Base-by-base conservation (phyloP, 106 monocot genomes). In the Alisma plantagoaquatica region DNA sequence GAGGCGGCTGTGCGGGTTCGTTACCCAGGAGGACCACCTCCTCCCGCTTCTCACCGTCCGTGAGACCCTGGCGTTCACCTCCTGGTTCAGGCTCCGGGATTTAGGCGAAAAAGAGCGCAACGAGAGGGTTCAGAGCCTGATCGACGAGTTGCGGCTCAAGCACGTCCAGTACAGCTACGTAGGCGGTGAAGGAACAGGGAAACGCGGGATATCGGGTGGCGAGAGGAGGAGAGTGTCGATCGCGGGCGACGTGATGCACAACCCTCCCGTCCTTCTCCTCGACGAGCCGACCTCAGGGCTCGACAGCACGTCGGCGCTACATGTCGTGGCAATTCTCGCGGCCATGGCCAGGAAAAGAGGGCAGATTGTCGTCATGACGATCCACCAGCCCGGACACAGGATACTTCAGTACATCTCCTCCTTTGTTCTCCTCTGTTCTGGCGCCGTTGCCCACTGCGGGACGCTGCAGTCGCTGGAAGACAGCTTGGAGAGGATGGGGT, bases 221-320 rank as follows among this genome's bases (percentile, higher is more conserved):
- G 96, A 96, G 41, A 46, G 88, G n/a, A 89, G 85, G 73, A 69
- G 96, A 11, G 76, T 96, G 35, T 74, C 96, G 1, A 74, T 96
- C 9, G 89, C 70, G 11, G 74, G 78, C n/a, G 96, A 96, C 29
- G 73, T 84, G 31, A 82, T 96, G 27, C 84, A 89, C 60, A 57
- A 96, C 23, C 89, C 96, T 0, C 84, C 80, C 1, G 48, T 96
- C 5, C 60, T 96, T 16, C 81, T 96, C 21, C 84, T 96, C 27
- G 96, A 96, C 43, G 96, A 96, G 66, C 96, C 96, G 11, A 96
- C 96, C 1, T 89, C 96, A 0, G 89, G 96, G 41, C 84, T 96
- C 26, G 96, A 96, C 60, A 89, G 96, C 66, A 58, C 72, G 4
- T 84, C 96, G 1, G 96, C 96, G 0, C 44, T 96, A 32, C 84